These are phyloP conservation scores for Pistacia vera DNA, from an alignment of 345 rosid species.

Conservation along the genomic window DNA sequence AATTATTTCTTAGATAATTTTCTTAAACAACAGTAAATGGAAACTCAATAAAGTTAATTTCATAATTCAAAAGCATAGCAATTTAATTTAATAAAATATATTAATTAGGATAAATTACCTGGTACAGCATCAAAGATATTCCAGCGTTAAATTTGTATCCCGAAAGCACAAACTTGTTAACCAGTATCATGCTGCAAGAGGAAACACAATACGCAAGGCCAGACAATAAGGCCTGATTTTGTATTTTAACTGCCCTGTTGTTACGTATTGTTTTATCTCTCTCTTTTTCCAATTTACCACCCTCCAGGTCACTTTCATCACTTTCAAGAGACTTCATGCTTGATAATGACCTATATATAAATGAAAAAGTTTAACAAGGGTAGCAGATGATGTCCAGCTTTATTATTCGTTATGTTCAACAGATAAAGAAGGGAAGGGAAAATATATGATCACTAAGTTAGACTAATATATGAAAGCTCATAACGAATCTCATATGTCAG, in stretches of 20 bases:
- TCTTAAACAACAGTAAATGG: slow-evolving; percentile 11
- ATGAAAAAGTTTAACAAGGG: slow-evolving; percentile 14
- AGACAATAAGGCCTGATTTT: slow-evolving; percentile 79
- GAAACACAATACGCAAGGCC: slow-evolving; percentile 94
- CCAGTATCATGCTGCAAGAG: slow-evolving; percentile 97
- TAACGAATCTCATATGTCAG: background rate
- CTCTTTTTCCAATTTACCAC: slow-evolving; percentile 62
- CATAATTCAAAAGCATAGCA: background rate
- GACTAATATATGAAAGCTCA: background rate
- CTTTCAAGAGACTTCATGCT: slow-evolving; percentile 60
- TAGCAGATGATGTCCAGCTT: background rate
- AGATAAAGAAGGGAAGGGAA: background rate
- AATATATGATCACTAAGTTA: background rate
- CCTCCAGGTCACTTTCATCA: slow-evolving; percentile 80
- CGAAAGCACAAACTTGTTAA: slow-evolving; percentile 93
- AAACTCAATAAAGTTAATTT: slow-evolving; percentile 1
- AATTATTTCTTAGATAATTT: background rate
- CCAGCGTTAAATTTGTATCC: slow-evolving; percentile 94
- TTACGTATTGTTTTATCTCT: slow-evolving; percentile 50
- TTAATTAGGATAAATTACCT: slow-evolving; percentile 48
- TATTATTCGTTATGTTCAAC: background rate
- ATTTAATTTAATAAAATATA: background rate
- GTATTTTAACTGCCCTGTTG: slow-evolving; percentile 46
- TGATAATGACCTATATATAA: slow-evolving; percentile 45
- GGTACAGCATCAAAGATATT: slow-evolving; percentile 92